Evolutionary conservation across 2,329 filamentous ascomycete genomes (phyloP).

Genomic region (Clonostachys chloroleuca): DNA sequence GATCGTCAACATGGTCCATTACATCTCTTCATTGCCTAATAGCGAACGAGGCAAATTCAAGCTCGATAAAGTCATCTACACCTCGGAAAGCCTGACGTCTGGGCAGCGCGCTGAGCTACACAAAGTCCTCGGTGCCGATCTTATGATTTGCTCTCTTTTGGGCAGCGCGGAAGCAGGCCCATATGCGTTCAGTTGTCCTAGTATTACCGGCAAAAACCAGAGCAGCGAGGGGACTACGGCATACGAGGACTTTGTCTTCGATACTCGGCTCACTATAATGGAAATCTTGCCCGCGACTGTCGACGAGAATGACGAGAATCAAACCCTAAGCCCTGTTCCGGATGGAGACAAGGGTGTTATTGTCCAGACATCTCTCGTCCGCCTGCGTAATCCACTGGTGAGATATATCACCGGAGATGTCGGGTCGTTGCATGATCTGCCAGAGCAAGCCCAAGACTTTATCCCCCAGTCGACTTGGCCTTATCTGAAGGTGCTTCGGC

Average conservation of each 20-base stretch:
- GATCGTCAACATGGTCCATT: constrained; percentile 24
- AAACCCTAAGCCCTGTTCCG: background rate
- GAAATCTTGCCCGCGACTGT: background rate
- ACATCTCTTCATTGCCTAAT: constrained; percentile 20
- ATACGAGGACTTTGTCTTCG: background rate
- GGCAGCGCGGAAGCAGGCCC: constrained; percentile 37
- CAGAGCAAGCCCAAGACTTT: background rate
- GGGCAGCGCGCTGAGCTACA: constrained; percentile 23
- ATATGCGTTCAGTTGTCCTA: constrained; percentile 23
- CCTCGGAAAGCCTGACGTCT: constrained; percentile 29
- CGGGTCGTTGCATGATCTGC: background rate
- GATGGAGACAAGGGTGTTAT: background rate
- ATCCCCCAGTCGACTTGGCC: constrained; percentile 9
- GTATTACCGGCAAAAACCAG: constrained; percentile 8
- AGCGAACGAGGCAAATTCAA: constrained; percentile 13
- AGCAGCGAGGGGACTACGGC: constrained; percentile 3
- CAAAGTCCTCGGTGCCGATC: constrained; percentile 13
- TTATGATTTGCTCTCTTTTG: constrained; percentile 30
- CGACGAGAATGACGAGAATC: too few species aligned
- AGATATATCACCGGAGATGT: background rate
- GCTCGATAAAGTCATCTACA: constrained; percentile 36
- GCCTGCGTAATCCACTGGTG: background rate
- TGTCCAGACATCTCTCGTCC: background rate
- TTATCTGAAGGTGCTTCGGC: constrained; percentile 24
- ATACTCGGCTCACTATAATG: background rate